Evolutionary conservation across 306 rosid genomes (phyloP), one percentile per base, ranked within the genome.

Genomic region (Trifolium fragiferum): DNA sequence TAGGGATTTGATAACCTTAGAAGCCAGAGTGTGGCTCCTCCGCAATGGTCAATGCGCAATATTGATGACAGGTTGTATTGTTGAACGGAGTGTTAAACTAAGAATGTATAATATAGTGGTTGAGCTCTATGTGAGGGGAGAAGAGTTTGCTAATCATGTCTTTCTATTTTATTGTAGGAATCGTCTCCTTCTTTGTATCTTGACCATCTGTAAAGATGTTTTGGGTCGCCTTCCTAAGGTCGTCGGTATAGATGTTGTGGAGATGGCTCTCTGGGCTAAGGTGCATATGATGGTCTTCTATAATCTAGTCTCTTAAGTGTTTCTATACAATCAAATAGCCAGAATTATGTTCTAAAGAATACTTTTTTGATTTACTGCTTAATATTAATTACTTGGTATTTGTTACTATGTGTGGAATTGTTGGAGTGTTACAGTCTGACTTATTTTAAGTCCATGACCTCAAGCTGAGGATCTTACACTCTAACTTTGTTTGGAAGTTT

Each of bases 221-320:
- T 21, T 90, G 78, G 98, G 91, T 68, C 98, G 88, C 77, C 86
- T 92, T 73, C 99, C 99, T 7, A 94, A 92, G 90, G 96, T 94
- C 58, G 97, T 94, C 76, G 99, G 99, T 63, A 79, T 94, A 73
- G 99, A 94, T 87, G 92, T 94, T 11, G 98, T 94, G 83, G 99
- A 94, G 86, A 83, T 94, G 99, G 97, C 99, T 86, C 96, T 94
- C 58, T 92, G 99, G 99, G 98, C 96, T 54, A 94, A 94, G 99
- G 99, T 94, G 74, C 73, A 15, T 76, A 79, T 59, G 62, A 85
- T 63, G 64, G 74, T 75, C 40, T 66, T 68, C 53, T 76, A 60
- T 60, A 60, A 60, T 60, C 66, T 21, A 65, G 59, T 81, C 41
- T 71, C 75, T 50, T 66, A 73, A 75, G 20, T 67, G 66, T 43